Conservation (phyloP, 257 asterid genomes). For the Craterostigma plantagineum region DNA sequence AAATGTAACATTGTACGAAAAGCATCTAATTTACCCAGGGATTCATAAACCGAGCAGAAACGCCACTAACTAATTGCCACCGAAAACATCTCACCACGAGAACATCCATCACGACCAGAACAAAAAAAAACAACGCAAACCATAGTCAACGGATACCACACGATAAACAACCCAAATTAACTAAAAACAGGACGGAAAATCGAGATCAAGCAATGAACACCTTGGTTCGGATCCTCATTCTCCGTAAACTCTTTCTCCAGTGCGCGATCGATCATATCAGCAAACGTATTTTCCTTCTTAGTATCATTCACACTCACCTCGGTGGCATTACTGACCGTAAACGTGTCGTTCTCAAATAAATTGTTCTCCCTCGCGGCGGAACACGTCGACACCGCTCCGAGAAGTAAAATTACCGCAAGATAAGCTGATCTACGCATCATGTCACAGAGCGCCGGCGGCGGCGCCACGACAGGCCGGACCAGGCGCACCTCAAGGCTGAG, state of each 20-base stretch:
- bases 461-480: no score
- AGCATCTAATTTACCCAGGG: no score
- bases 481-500: no score
- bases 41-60: no score
- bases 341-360: constrained; percentile 14
- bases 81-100: no score
- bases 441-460: no score
- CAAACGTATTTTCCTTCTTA: constrained; percentile 60
- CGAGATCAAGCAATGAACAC: constrained; percentile 33
- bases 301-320: constrained; percentile 17
- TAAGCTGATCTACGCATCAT: no score
- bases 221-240: constrained; percentile 75
- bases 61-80: no score
- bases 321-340: constrained; percentile 16
- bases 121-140: no score
- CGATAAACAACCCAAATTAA: constrained; percentile 1
- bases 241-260: constrained; percentile 86
- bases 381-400: constrained; percentile 10
- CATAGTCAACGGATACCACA: no score
- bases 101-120: no score
- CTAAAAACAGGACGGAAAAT: not conserved
- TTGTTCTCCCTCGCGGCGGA: constrained; percentile 22
- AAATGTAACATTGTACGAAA: no score
- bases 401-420: not conserved
- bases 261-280: constrained; percentile 95